Evolutionary conservation across 306 rosid genomes (phyloP), one percentile per base, ranked within the genome.

Genomic region (Crotalaria pallida): DNA sequence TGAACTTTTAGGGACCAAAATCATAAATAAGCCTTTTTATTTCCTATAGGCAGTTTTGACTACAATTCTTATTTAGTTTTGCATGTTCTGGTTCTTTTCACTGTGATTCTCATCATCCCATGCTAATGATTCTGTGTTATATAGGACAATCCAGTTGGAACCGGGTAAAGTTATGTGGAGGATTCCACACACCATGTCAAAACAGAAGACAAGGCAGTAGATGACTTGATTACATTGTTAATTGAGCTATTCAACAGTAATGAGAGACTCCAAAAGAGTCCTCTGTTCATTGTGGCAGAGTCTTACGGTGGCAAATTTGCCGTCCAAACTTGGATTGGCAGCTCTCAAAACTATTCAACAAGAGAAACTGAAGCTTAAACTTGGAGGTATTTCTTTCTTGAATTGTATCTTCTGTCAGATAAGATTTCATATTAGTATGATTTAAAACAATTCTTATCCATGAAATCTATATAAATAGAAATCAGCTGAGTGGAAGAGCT

Each of bases 251-350:
- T 82, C 51, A 94, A 89, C 58, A 38, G 23, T 3, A 58, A 79
- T 40, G 85, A 77, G 62, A 83, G 50, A 5, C 95, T 91, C 1
- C 95, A 87, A n/a, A 84, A 82, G 67, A 83, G 87, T 69, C 99
- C 97, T 62, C 75, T 91, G 61, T 87, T 48, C 75, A 79, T 94
- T 3, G 92, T 91, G 45, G 97, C 92, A 18, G 97, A 94, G 78
- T 94, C 99, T 38, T 94, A 94, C 58, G 99, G 96, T 59, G 99
- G 99, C 6, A 91, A 86, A 75, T 87, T 65, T 75, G 97, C 97
- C 0, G 96, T 80, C 68, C 68, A 91, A 95, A 70, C 83, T 84
- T 52, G 97, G 77, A 29, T 73, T 94, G 7, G 81, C 91, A 6
- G 87, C 93, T 56, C 55, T 83, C 0, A 74, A 67, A 58, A 86